Evolutionary conservation across 345 rosid species (phyloP), one percentile per base, ranked within the genome.

Genomic region (Geranium rotundifolium): DNA sequence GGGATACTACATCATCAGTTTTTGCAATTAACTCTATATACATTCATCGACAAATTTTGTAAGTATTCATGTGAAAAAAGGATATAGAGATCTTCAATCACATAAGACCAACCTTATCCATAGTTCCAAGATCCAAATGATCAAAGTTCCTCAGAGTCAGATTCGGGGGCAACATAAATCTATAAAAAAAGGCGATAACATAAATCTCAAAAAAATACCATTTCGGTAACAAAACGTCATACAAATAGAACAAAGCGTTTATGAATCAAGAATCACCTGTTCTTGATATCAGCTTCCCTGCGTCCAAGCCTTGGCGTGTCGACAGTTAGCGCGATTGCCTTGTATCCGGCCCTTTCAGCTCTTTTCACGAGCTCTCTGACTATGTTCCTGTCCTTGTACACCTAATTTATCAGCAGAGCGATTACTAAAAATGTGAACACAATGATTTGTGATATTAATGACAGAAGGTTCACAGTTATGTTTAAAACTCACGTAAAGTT

Each of bases 311-410:
- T 81, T 57, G 97, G 97, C 65, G 89, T 82, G 61, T 90, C 96
- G 37, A 90, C 97, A 54, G 97, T 90, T 58, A 90, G 96, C 68
- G 85, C 97, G 77, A 90, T 85, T 37, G 97, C 97, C 84, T 84
- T 88, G 81, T 82, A 90, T 10, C 97, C 97, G 57, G 93, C 95
- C 71, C 70, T 86, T 67, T 90, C 97, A 16, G 97, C 97, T 82
- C 96, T 82, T 72, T 83, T 81, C 72, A 90, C 97, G 1, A 90
- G 82, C 70, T 85, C 93, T 16, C 85, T 90, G 60, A 84, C 90
- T 20, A 88, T 87, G 29, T 86, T 78, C 82, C 96, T 82, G 75
- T 86, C 77, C 75, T 71, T 90, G 71, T 80, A 84, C 20, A 88
- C 89, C 97, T 90, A 58, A 17, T 31, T 31, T 31, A 31, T 31